Percentiles rank a stretch among this genome's conserved stretches.
These are phyloP conservation scores for Eremochloa ophiuroides DNA, from an alignment of 176 grass and related monocot species.

Conservation along the genomic window DNA sequence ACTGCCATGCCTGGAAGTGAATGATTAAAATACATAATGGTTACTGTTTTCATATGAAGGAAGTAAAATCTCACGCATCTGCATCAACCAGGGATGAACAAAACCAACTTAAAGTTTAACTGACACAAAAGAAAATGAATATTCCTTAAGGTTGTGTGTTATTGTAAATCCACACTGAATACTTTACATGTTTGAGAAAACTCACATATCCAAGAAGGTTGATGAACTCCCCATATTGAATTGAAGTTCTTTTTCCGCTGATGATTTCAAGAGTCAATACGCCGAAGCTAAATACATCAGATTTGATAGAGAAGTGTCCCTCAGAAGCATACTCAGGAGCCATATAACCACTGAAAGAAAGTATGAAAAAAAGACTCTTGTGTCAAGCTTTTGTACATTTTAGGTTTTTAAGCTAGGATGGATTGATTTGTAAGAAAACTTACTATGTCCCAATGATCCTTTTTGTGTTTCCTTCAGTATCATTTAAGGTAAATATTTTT, in stretches of 20 bases:
- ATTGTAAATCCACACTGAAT: background rate
- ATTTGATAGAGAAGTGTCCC: conserved; percentile 35
- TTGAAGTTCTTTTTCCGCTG: conserved; percentile 29
- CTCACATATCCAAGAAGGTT: conserved; percentile 47
- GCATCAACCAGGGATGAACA: background rate
- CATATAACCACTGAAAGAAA: conserved; percentile 20
- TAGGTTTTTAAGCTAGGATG: background rate
- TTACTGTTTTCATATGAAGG: background rate
- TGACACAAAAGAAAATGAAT: background rate
- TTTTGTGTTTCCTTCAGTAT: conserved; percentile 20
- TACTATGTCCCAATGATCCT: conserved; percentile 39
- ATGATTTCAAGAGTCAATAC: conserved; percentile 44
- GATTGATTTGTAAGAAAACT: background rate
- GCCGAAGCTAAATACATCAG: conserved; percentile 40
- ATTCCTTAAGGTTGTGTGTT: background rate
- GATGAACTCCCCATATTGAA: background rate
- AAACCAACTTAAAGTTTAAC: too few relatives aligned
- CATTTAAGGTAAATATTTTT: conserved; percentile 25
- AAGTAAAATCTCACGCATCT: background rate
- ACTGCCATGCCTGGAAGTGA: too few relatives aligned
- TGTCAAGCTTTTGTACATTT: background rate
- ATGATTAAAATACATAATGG: background rate
- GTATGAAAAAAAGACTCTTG: background rate
- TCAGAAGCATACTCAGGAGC: conserved; percentile 34
- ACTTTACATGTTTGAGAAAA: background rate